Evolutionary conservation across 2,329 filamentous ascomycete genomes (phyloP).

Genomic region (Aspergillus fumigatus): DNA sequence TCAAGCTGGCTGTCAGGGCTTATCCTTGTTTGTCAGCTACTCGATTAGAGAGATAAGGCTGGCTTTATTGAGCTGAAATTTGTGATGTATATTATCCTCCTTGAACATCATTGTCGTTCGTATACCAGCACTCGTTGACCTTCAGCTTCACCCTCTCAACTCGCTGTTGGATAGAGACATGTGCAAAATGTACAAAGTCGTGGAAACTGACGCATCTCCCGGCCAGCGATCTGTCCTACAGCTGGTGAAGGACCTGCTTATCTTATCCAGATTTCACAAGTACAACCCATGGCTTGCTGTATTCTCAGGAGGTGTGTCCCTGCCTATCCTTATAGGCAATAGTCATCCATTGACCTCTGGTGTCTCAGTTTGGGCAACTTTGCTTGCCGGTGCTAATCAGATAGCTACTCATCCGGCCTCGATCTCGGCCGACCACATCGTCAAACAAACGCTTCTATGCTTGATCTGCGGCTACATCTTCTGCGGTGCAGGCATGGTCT

Average conservation of each 20-base stretch:
- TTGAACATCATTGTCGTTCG: neutral
- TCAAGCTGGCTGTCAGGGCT: neutral
- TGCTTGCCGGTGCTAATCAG: constrained; percentile 1
- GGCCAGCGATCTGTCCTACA: neutral
- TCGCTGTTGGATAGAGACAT: neutral
- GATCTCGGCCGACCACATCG: constrained; percentile 7
- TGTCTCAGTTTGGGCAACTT: constrained; percentile 1
- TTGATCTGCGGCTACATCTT: constrained; percentile 22
- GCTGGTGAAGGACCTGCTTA: constrained; percentile 1
- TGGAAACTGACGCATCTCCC: neutral
- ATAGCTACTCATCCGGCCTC: neutral
- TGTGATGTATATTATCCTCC: neutral
- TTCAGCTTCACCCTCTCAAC: too few relatives aligned
- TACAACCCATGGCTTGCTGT: constrained; percentile 5
- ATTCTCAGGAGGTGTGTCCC: constrained; percentile 1
- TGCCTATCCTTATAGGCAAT: neutral
- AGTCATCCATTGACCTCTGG: neutral
- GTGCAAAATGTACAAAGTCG: neutral
- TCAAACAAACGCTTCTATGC: constrained; percentile 18
- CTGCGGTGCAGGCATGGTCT: constrained; percentile 28
- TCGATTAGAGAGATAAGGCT: neutral
- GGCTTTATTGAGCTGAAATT: neutral
- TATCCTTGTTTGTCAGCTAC: neutral
- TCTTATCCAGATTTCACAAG: constrained; percentile 4
- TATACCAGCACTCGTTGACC: neutral